Evolutionary conservation across 2,329 filamentous ascomycete genomes (phyloP).

Genomic region (Chlorencoelia australis): DNA sequence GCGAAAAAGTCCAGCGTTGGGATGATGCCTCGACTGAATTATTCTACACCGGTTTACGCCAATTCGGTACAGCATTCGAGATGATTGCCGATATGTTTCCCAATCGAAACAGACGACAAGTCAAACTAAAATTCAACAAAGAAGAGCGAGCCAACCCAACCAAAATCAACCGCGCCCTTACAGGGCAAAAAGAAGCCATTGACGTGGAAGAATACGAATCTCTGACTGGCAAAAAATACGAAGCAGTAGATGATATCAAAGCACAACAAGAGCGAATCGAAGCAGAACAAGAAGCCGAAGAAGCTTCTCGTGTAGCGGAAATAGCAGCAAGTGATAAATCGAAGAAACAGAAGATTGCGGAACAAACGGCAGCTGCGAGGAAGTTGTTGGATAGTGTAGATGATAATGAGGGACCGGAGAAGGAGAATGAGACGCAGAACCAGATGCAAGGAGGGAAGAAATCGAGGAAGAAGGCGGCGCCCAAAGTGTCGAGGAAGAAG

Average conservation of each 20-base stretch:
- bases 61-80: slow-evolving; percentile 76
- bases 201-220: slow-evolving; percentile 51
- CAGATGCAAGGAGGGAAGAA: slow-evolving; percentile 4
- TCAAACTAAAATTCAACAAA: slow-evolving; percentile 75
- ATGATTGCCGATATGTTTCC: slow-evolving; percentile 71
- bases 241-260: slow-evolving; percentile 44
- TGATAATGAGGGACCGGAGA: slow-evolving; percentile 11
- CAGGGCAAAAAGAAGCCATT: slow-evolving; percentile 48
- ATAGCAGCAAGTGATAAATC: slow-evolving; percentile 14
- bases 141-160: slow-evolving; percentile 61
- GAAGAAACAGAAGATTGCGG: slow-evolving; percentile 23
- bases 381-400: slow-evolving; percentile 8
- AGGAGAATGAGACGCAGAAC: slow-evolving; percentile 1
- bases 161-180: slow-evolving; percentile 54
- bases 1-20: slow-evolving; percentile 58
- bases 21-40: slow-evolving; percentile 58
- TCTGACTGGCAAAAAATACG: slow-evolving; percentile 43
- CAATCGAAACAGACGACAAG: slow-evolving; percentile 57
- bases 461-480: slow-evolving; percentile 11
- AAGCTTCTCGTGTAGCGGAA: slow-evolving; percentile 36
- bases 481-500: slow-evolving; percentile 23
- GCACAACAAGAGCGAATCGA: slow-evolving; percentile 38
- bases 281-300: slow-evolving; percentile 36
- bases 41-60: slow-evolving; percentile 65
- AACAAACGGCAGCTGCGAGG: slow-evolving; percentile 8